Conservation (phyloP, 1,284 basidiomycete genomes). For the Cryptococcus hybrid region DNA sequence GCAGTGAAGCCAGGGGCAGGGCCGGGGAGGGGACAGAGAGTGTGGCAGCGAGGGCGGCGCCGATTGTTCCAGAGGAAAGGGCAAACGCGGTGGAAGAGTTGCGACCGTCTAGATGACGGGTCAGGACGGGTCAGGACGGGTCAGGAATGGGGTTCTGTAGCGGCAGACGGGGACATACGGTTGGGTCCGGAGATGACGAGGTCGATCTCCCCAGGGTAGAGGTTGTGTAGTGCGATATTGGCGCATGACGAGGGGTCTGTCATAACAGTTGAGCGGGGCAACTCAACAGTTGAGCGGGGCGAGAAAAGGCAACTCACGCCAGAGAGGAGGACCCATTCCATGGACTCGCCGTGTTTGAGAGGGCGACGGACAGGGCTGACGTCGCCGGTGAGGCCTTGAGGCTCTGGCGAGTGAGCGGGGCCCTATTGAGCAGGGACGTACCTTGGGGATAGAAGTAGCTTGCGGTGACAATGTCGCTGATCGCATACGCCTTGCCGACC, state of each 20-base stretch:
- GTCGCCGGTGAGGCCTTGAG: slow-evolving; percentile 71
- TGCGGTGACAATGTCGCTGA: slow-evolving; percentile 71
- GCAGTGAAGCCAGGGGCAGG: slow-evolving; percentile 57
- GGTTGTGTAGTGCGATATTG: slow-evolving; percentile 82
- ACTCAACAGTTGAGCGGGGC: no score
- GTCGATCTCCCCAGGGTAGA: slow-evolving; percentile 80
- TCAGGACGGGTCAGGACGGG: neutral
- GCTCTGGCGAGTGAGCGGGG: slow-evolving; percentile 14
- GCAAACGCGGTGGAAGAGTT: slow-evolving; percentile 82
- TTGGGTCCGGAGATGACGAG: slow-evolving; percentile 60
- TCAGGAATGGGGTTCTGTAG: no score
- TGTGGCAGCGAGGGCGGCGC: slow-evolving; percentile 83
- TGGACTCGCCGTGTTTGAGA: slow-evolving; percentile 70
- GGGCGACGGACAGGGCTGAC: slow-evolving; percentile 61
- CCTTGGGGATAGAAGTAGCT: slow-evolving; percentile 75
- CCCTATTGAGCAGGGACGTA: slow-evolving; percentile 47
- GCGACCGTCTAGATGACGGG: slow-evolving; percentile 56
- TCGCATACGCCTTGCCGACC: slow-evolving; percentile 77
- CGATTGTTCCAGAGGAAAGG: slow-evolving; percentile 84
- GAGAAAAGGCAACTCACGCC: slow-evolving; percentile 58
- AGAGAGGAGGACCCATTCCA: slow-evolving; percentile 84
- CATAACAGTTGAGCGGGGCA: neutral
- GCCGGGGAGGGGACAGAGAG: slow-evolving; percentile 70
- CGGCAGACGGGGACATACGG: slow-evolving; percentile 26
- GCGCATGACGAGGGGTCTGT: slow-evolving; percentile 87